Base-by-base conservation (phyloP, 192 early-diverging fungal genomes). In the Umbelopsis ramanniana region DNA sequence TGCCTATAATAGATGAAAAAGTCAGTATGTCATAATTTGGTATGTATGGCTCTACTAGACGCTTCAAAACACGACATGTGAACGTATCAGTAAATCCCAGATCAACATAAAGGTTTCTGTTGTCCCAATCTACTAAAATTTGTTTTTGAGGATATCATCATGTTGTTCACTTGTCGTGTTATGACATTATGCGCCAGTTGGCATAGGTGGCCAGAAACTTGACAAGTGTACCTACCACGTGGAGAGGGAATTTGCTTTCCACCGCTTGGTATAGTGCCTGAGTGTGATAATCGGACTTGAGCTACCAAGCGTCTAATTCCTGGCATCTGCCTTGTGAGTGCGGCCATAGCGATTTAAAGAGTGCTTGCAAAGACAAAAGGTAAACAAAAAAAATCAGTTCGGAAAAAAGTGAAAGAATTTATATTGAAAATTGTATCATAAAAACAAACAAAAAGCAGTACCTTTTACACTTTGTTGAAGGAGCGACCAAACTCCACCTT, bases 101-200 rank as follows among this genome's bases (percentile, higher is more conserved):
- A 63, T 63, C 57, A 63, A 63, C 57, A 63, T 37, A n/a, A 63
- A 29, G 11, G 11, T 29, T 63, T 63, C 57, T 63, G 57, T 63
- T 63, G 57, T 63, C 57, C 57, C 57, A 63, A 63, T 63, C 57
- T 63, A 63, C 57, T 63, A 63, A 63, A 63, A 63, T 63, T 63
- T 63, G 57, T 63, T 63, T 29, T 24, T 63, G 19, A 63, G 57
- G 57, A 63, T 63, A 63, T 63, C 57, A 63, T 63, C 57, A 63
- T 63, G 19, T 37, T 14, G 23, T 54, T 54, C 14, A 9, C 53
- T 26, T 26, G 26, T 54, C n/a, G 21, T 22, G 26, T 63, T 12
- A 12, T 11, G 3, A 63, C 26, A 50, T 9, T 21, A 5, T 15
- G 40, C 48, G 48, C 17, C 11, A 14, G 17, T 38, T 2, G 26